phyloP scores from a whole-genome alignment of 1,284 basidiomycete species.

The Takashimella tepidaria region DNA sequence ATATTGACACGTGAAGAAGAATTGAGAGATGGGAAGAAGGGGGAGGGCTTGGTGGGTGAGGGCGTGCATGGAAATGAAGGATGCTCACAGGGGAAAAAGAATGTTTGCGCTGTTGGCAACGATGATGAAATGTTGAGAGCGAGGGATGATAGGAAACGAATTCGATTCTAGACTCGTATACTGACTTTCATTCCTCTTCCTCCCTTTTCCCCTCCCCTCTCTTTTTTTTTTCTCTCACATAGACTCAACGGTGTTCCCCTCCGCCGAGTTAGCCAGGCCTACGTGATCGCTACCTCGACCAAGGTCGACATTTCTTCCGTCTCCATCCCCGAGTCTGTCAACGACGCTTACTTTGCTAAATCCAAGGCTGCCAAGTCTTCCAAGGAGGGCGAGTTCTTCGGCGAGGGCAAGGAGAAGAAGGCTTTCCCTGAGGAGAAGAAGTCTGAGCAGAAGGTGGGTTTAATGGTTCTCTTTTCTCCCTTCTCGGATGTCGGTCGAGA shows the following conservation, averaged over 20 bases:
- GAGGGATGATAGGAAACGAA: too few relatives aligned
- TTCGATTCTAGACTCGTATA: background rate
- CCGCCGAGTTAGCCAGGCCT: slow-evolving; percentile 97
- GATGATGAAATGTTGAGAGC: too few relatives aligned
- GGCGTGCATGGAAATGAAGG: too few relatives aligned
- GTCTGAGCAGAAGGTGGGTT: slow-evolving; percentile 76
- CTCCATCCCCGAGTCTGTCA: slow-evolving; percentile 74
- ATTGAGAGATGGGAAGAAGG: background rate
- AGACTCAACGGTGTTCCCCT: slow-evolving; percentile 93
- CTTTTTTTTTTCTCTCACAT: too few relatives aligned
- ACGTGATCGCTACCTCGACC: slow-evolving; percentile 97
- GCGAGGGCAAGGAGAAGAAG: slow-evolving; percentile 92
- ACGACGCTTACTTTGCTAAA: slow-evolving; percentile 94
- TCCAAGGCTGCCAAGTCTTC: slow-evolving; percentile 63
- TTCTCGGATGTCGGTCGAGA: too few relatives aligned
- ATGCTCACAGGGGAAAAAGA: background rate
- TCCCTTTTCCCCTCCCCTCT: slow-evolving; percentile 12
- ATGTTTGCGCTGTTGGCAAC: too few relatives aligned
- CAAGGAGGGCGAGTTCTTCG: slow-evolving; percentile 95
- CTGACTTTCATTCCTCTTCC: slow-evolving; percentile 14
- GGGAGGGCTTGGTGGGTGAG: too few relatives aligned
- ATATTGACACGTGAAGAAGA: background rate
- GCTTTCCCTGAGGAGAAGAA: slow-evolving; percentile 83
- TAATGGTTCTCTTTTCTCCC: too few relatives aligned
- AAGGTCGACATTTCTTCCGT: slow-evolving; percentile 79